phyloP scores from a whole-genome alignment of 495 filamentous ascomycete species.

The Hypoxylon crocopeplum region DNA sequence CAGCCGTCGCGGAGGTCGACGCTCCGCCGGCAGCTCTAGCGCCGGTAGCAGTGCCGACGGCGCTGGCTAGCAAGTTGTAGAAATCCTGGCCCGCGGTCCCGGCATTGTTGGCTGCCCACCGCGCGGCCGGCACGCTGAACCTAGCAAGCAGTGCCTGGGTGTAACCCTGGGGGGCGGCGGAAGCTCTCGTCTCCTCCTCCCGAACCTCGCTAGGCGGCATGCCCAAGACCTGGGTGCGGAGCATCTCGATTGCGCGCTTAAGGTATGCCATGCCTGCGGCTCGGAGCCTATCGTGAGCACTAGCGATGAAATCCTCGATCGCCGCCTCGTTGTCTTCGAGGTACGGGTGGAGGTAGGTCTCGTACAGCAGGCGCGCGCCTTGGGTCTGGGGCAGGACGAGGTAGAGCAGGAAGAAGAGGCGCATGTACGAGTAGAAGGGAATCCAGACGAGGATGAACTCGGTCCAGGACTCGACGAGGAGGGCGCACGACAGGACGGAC shows the following conservation, averaged over 20 bases:
- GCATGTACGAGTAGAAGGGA: slow-evolving; percentile 94
- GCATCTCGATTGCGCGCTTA: slow-evolving; percentile 75
- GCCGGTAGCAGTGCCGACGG: slow-evolving; percentile 56
- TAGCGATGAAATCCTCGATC: slow-evolving; percentile 89
- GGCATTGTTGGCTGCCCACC: slow-evolving; percentile 49
- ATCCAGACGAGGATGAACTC: slow-evolving; percentile 87
- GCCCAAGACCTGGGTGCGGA: slow-evolving; percentile 76
- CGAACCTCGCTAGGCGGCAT: slow-evolving; percentile 52
- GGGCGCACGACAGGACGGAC: slow-evolving; percentile 84
- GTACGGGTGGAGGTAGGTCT: slow-evolving; percentile 85
- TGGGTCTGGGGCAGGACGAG: slow-evolving; percentile 97
- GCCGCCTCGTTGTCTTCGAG: slow-evolving; percentile 83
- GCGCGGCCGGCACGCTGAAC: slow-evolving; percentile 76
- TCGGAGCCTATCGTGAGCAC: slow-evolving; percentile 79
- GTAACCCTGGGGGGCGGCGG: slow-evolving; percentile 64
- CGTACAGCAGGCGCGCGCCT: slow-evolving; percentile 85
- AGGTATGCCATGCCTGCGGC: slow-evolving; percentile 81
- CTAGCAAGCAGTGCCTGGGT: slow-evolving; percentile 82
- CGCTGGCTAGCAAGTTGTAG: slow-evolving; percentile 77
- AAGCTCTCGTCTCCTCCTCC: slow-evolving; percentile 46
- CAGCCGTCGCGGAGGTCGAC: slow-evolving; percentile 1
- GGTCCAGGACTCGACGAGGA: slow-evolving; percentile 85
- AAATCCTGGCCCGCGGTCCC: slow-evolving; percentile 65
- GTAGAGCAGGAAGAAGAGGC: slow-evolving; percentile 86
- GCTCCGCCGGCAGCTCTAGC: slow-evolving; percentile 15